Base-by-base conservation (phyloP, 805 yeast species). In the Naumovozyma dairenensis region DNA sequence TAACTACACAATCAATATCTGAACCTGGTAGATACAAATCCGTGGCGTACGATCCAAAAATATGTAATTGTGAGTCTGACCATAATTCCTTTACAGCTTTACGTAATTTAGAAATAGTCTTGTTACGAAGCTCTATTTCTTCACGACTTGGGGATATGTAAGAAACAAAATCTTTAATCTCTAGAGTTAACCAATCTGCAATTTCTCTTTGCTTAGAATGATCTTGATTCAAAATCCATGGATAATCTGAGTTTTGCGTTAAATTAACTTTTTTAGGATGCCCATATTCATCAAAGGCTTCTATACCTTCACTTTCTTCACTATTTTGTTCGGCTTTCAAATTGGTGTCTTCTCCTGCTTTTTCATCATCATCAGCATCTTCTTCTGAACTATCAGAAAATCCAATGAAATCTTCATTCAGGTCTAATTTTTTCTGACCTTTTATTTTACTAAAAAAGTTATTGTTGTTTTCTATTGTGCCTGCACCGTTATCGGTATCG, bases 1-100 rank as follows among this genome's bases (percentile, higher is more conserved):
- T 65, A 21, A 92, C 71, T 27, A 86, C 96, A 77, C 89, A 77
- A 57, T 89, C 98, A 16, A 89, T 85, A 63, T 89, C 98, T 0
- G 96, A 84, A 2, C 94, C 94, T 0, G 97, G 97, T n/a, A 89
- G 65, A 49, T 87, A 89, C 38, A 89, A 63, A 51, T 87, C 96
- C 0, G 96, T 86, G 0, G 97, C 96, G 55, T 73, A 82, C 0
- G 96, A 87, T 0, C 98, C 98, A 63, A 92, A 89, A 5, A 87
- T 94, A 42, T 79, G 80, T 3, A 82, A 72, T 36, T 77, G 80
- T 13, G 89, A 77, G 40, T 74, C 81, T 1, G 75, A 74, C 96
- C 96, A 89, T 34, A 77, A 62, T 5, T 59, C 54, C 4, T 63
- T 58, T 3, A 72, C 70, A 1, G 72, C 67, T 4, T 57, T 51